phyloP scores from a whole-genome alignment of 177 flowering plant genomes.

The Vitis hybrid region DNA sequence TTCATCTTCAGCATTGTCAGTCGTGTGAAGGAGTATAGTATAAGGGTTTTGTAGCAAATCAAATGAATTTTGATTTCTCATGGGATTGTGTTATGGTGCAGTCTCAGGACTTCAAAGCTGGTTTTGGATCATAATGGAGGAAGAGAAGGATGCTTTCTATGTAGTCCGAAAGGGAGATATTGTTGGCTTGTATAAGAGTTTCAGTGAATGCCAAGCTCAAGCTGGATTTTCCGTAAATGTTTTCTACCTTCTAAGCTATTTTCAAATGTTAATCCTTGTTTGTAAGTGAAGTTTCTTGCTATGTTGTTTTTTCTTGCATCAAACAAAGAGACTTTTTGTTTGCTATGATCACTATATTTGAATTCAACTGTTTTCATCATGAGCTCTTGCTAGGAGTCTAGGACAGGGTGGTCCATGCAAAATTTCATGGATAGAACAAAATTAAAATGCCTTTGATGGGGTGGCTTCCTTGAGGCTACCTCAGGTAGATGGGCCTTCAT shows the following conservation, averaged over 20 bases:
- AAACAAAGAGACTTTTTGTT: not conserved
- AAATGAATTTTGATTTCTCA: too few relatives aligned
- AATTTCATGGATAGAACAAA: too few relatives aligned
- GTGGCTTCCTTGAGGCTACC: too few relatives aligned
- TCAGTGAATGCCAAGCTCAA: conserved; percentile 75
- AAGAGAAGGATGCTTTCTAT: conserved; percentile 64
- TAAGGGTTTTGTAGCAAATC: too few relatives aligned
- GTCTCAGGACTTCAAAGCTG: not conserved
- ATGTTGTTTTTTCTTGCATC: not conserved
- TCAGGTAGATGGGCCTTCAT: too few relatives aligned
- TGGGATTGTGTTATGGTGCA: too few relatives aligned
- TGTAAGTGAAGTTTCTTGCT: not conserved
- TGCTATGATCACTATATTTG: not conserved
- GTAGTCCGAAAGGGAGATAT: conserved; percentile 91
- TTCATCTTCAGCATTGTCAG: too few relatives aligned
- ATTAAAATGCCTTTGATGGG: too few relatives aligned
- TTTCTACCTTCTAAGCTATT: not conserved
- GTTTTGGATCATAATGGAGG: conserved; percentile 35
- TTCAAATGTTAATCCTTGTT: not conserved
- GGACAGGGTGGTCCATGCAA: too few relatives aligned
- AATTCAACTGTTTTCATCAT: not conserved
- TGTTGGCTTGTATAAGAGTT: conserved; percentile 70
- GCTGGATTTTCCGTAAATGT: conserved; percentile 61
- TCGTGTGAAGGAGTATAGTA: too few relatives aligned
- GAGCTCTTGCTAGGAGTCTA: not conserved